Conservation (phyloP, 2,329 filamentous ascomycete species). For the Coccinonectria pachysandricola region DNA sequence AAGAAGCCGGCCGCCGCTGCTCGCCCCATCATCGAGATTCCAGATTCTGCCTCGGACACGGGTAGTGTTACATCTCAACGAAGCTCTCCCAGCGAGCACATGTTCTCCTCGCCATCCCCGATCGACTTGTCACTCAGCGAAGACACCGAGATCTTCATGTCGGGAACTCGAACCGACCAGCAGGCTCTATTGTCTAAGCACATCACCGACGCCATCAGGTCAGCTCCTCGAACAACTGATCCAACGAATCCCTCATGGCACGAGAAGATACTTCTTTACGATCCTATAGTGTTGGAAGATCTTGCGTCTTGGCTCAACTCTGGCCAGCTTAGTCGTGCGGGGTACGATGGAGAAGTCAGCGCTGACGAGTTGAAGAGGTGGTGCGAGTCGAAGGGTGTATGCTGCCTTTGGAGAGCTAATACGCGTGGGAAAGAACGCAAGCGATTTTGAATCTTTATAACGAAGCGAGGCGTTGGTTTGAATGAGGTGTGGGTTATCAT, state of each 20-base stretch:
- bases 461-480: slow-evolving; percentile 11
- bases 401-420: slow-evolving; percentile 63
- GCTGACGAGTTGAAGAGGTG: slow-evolving; percentile 67
- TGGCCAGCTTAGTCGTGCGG: slow-evolving; percentile 51
- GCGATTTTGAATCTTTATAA: slow-evolving; percentile 23
- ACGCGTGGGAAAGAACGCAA: slow-evolving; percentile 43
- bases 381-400: slow-evolving; percentile 82
- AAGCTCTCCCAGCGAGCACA: slow-evolving; percentile 24
- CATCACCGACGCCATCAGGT: slow-evolving; percentile 45
- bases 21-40: slow-evolving; percentile 36
- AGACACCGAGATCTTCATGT: slow-evolving; percentile 34
- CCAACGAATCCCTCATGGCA: slow-evolving; percentile 59
- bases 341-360: slow-evolving; percentile 55
- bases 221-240: slow-evolving; percentile 39
- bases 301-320: slow-evolving; percentile 73
- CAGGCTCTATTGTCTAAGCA: slow-evolving; percentile 37
- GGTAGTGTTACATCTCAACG: slow-evolving; percentile 21
- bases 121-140: slow-evolving; percentile 36
- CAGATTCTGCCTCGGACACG: slow-evolving; percentile 38
- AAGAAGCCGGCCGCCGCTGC: too few relatives aligned
- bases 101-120: slow-evolving; percentile 34
- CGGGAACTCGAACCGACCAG: slow-evolving; percentile 27
- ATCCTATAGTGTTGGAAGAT: slow-evolving; percentile 82
- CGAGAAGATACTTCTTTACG: slow-evolving; percentile 89
- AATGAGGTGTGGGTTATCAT: too few relatives aligned